Base-by-base conservation (phyloP, 2,329 filamentous ascomycete species). In the Diaporthe sp. region DNA sequence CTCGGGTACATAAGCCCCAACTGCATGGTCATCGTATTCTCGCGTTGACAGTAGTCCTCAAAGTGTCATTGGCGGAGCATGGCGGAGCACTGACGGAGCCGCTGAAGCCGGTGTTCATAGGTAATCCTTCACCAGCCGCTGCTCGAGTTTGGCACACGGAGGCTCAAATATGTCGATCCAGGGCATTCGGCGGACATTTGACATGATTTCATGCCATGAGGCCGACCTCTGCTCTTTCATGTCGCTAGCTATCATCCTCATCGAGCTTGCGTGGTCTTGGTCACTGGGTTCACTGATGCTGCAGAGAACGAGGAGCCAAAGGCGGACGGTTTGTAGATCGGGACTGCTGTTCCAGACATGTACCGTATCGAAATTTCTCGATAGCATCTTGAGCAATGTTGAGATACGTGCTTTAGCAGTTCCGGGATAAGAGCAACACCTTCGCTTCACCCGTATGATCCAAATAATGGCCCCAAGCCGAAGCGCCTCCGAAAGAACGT, bases 251-350 rank as follows among this genome's bases (percentile, higher is more conserved):
- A 67, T 49, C 61, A 67, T 49, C 31, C 28, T 4, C 25, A 65
- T 31, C 17, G 17, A 65, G 42, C 7, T 65, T 17, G 15, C 19
- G 19, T n/a, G 28, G 28, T 67, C 44, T 49, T 49, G 3, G 6
- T 51, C 44, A 37, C 28, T 49, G n/a, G 61, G 44, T 25, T 51
- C 61, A 37, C 61, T 51, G 44, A 51, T 67, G 28, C 61, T 49
- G 44, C 61, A 67, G 28, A 67, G 28, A 37, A 67, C 28, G 8
- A 67, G 61, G n/a, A 67, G 61, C 61, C 61, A 67, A 49, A 67
- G 28, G 25, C 44, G 61, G 42, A 67, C 44, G 28, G 31, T 17
- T 6, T 17, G 61, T 49, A 49, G 61, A 6, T n/a, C 28, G 19
- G 44, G 28, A 25, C 44, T 37, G 61, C 42, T 34, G 61, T 67